phyloP scores from a whole-genome alignment of 495 filamentous ascomycete species.

The Usnea hakonensis region DNA sequence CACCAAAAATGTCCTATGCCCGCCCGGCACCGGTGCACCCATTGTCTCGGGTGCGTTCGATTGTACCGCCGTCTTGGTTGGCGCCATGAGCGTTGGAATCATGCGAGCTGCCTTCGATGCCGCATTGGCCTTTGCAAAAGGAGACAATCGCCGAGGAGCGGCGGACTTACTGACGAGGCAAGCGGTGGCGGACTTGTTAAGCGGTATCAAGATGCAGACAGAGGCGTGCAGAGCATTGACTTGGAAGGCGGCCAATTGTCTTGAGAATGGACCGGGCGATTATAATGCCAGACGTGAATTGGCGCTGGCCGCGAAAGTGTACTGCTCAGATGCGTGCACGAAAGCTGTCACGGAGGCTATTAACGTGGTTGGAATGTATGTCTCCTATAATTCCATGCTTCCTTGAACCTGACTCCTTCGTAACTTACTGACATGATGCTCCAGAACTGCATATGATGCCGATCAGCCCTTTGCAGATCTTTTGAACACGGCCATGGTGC shows the following conservation, averaged over 20 bases:
- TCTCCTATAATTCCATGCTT: not conserved
- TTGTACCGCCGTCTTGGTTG: slow-evolving; percentile 40
- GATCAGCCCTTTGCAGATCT: slow-evolving; percentile 39
- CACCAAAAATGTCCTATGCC: slow-evolving; percentile 36
- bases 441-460: slow-evolving; percentile 37
- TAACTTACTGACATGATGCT: not conserved
- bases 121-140: slow-evolving; percentile 41
- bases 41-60: slow-evolving; percentile 37
- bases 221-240: slow-evolving; percentile 44
- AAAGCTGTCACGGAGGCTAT: slow-evolving; percentile 43
- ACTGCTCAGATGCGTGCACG: slow-evolving; percentile 41
- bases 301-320: slow-evolving; percentile 45
- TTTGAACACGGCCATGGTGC: slow-evolving; percentile 40
- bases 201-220: slow-evolving; percentile 45
- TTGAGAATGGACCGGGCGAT: slow-evolving; percentile 35
- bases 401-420: too few relatives aligned
- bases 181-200: slow-evolving; percentile 43
- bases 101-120: slow-evolving; percentile 49
- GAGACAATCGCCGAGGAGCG: slow-evolving; percentile 35
- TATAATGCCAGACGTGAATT: slow-evolving; percentile 38
- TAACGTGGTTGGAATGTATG: slow-evolving; percentile 26
- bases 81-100: slow-evolving; percentile 46
- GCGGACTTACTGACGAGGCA: slow-evolving; percentile 40
- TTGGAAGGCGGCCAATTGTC: slow-evolving; percentile 42
- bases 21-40: slow-evolving; percentile 35